These are phyloP conservation scores for Lanmaoa rubissima DNA, from an alignment of 768 basidiomycete genomes.

Conservation along the genomic window DNA sequence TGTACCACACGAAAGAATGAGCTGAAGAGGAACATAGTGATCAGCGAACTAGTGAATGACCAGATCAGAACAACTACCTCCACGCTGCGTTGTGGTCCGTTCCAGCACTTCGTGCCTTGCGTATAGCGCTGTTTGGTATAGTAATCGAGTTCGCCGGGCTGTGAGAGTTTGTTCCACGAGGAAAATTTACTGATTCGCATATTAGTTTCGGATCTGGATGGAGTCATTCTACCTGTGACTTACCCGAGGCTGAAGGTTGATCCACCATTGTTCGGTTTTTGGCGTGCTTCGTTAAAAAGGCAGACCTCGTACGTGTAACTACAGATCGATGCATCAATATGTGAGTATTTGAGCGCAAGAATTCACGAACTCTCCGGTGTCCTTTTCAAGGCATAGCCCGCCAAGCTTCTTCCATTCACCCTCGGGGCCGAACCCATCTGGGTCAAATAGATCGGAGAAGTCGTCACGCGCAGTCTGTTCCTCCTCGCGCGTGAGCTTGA, in stretches of 20 bases:
- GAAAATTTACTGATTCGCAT: conserved; percentile 57
- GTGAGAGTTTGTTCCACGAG: conserved; percentile 68
- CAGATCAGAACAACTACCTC: conserved; percentile 45
- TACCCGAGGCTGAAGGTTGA: conserved; percentile 80
- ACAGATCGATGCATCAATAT: conserved; percentile 7
- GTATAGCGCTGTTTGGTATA: conserved; percentile 84
- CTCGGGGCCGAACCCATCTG: conserved; percentile 64
- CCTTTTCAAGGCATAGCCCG: conserved; percentile 71
- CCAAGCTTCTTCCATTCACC: conserved; percentile 98
- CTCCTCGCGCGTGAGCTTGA: conserved; percentile 52
- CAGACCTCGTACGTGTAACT: conserved; percentile 96
- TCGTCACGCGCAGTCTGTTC: conserved; percentile 55
- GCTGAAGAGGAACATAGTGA: conserved; percentile 38
- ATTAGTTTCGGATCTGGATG: background rate
- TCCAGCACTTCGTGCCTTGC: conserved; percentile 90
- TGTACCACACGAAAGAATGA: conserved; percentile 80
- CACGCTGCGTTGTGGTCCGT: conserved; percentile 87
- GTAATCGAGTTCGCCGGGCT: conserved; percentile 65
- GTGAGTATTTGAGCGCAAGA: too few species aligned
- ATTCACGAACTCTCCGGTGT: conserved; percentile 84
- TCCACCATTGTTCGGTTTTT: conserved; percentile 84
- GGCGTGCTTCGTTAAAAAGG: conserved; percentile 83
- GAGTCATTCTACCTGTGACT: conserved; percentile 24
- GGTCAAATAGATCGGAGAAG: conserved; percentile 62
- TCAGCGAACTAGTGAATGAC: conserved; percentile 1